phyloP scores from a whole-genome alignment of 2,329 filamentous ascomycete species.

The Harringtonia aguacate region DNA sequence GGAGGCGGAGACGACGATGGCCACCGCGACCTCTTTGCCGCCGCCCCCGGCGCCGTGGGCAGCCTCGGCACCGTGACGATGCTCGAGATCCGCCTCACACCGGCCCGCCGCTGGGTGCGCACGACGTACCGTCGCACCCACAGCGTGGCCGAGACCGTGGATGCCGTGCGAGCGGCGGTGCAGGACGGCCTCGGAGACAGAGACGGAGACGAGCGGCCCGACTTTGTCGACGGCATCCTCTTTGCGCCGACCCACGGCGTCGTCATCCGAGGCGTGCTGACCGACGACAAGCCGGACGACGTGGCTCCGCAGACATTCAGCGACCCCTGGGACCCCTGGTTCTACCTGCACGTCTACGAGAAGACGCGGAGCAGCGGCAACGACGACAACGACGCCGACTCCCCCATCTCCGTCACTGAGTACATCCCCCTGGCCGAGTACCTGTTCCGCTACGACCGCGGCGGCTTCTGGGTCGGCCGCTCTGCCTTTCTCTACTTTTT shows the following conservation, averaged over 20 bases:
- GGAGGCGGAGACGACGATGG: slow-evolving; percentile 15
- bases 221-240: slow-evolving; percentile 65
- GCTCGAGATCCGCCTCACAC: slow-evolving; percentile 50
- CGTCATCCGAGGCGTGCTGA: slow-evolving; percentile 51
- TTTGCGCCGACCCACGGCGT: slow-evolving; percentile 52
- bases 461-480: slow-evolving; percentile 61
- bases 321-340: slow-evolving; percentile 59
- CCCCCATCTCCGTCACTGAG: slow-evolving; percentile 35
- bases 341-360: slow-evolving; percentile 52
- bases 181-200: slow-evolving; percentile 9
- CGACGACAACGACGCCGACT: too few relatives aligned
- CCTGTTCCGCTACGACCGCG: slow-evolving; percentile 65
- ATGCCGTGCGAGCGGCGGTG: slow-evolving; percentile 36
- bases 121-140: slow-evolving; percentile 46
- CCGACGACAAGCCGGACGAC: slow-evolving; percentile 34
- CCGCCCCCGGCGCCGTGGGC: slow-evolving; percentile 55
- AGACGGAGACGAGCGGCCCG: slow-evolving; percentile 20
- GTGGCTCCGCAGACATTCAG: slow-evolving; percentile 39
- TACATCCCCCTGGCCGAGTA: slow-evolving; percentile 60
- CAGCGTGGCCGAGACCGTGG: slow-evolving; percentile 35
- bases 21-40: slow-evolving; percentile 48
- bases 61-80: slow-evolving; percentile 57
- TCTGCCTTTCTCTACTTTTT: slow-evolving; percentile 57
- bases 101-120: slow-evolving; percentile 49
- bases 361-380: slow-evolving; percentile 26